phyloP scores from a whole-genome alignment of 805 yeast species.

The Starmera quercuum region DNA sequence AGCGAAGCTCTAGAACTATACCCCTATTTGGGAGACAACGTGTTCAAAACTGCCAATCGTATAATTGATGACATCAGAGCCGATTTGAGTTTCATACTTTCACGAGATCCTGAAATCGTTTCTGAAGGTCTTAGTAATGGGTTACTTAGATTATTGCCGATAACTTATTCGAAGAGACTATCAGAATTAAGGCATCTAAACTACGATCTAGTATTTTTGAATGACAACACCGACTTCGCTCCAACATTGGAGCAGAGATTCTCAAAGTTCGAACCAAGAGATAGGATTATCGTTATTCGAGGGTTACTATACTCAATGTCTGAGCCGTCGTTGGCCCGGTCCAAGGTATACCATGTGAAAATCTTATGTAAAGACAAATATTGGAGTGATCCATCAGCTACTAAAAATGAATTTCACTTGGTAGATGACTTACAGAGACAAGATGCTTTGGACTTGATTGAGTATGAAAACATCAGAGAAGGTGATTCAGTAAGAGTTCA shows the following conservation, averaged over 20 bases:
- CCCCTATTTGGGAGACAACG: background rate
- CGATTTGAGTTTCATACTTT: conserved; percentile 26
- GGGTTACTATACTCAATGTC: conserved; percentile 21
- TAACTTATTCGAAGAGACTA: conserved; percentile 23
- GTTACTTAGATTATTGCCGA: conserved; percentile 20
- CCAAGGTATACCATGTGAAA: conserved; percentile 25
- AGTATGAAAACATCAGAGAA: conserved; percentile 15
- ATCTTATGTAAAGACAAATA: conserved; percentile 19
- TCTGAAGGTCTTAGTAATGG: conserved; percentile 14
- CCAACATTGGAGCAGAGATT: conserved; percentile 10
- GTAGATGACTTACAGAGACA: conserved; percentile 16
- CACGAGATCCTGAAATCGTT: conserved; percentile 5
- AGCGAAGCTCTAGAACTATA: conserved; percentile 5
- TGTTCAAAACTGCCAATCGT: conserved; percentile 59
- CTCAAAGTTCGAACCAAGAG: conserved; percentile 9
- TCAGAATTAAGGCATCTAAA: conserved; percentile 12
- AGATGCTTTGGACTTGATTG: conserved; percentile 25
- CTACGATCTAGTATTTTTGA: conserved; percentile 19
- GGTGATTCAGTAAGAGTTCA: conserved; percentile 3
- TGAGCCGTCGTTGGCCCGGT: conserved; percentile 15
- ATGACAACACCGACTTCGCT: conserved; percentile 19
- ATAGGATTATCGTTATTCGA: conserved; percentile 19
- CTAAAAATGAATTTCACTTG: conserved; percentile 25
- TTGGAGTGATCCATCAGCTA: conserved; percentile 7
- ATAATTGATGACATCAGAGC: conserved; percentile 55